Evolutionary conservation across 768 basidiomycete genomes (phyloP), one percentile per base, ranked within the genome.

Genomic region (Phylloporus sp.): DNA sequence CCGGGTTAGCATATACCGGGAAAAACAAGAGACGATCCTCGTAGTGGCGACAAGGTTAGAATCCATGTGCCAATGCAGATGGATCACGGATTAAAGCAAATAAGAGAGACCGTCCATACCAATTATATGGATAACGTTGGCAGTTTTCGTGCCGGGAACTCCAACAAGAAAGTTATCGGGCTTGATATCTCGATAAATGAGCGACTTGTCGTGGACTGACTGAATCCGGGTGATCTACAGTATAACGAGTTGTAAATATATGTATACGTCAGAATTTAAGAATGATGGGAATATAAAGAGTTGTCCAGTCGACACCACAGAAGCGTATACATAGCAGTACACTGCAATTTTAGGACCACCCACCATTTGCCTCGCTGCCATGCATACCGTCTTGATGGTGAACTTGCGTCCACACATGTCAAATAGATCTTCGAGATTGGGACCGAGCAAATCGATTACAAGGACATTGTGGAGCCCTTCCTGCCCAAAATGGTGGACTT

Each of bases 371-470:
- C 90, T 97, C 16, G 97, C 97, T 46, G 91, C 89, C 95, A 99
- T 93, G 67, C 93, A 97, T 24, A 97, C 95, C 0, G 95, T 98
- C 81, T 99, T 99, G 70, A 95, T 85, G 47, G 83, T 83, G 73
- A 98, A 99, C 73, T 97, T 97, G 59, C 95, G 86, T n/a, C 87
- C 84, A 68, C 95, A 98, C 92, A 97, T 94, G 72, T 98, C 95
- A 66, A 99, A 98, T 29, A 99, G 79, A 67, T 99, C 95, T 72
- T 99, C 95, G 39, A 99, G 75, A 62, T 94, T 95, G 20, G 95
- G 95, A n/a, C 95, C 97, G 13, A 99, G 79, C 27, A 99, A 78
- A 73, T 99, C 95, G 54, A 95, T 90, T 68, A 90, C 89, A 44
- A 91, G 81, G 50, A 91, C 91, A 70, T 99, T 99, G 75, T 99